Evolutionary conservation across 2,329 filamentous ascomycete genomes (phyloP).

Genomic region (Fusarium pseudonygamai): DNA sequence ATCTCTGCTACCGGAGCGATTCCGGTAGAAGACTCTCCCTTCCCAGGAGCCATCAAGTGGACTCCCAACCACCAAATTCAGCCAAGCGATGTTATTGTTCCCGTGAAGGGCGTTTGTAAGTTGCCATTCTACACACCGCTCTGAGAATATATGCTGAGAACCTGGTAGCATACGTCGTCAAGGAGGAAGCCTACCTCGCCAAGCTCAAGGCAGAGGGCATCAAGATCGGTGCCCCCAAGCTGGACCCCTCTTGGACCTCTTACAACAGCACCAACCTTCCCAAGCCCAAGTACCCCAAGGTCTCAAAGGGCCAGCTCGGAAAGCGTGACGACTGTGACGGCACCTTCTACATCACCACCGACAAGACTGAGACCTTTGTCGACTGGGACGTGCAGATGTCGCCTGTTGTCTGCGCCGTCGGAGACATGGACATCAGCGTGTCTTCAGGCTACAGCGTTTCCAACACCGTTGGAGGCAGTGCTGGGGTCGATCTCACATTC

Average conservation of each 20-base stretch:
- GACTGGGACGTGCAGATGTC: not conserved
- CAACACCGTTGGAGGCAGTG: not conserved
- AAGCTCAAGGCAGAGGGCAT: not conserved
- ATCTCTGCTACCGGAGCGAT: not conserved
- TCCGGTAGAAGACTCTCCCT: not conserved
- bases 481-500: not conserved
- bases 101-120: not conserved
- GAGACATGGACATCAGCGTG: not conserved
- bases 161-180: not conserved
- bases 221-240: not conserved
- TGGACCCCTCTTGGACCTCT: not conserved
- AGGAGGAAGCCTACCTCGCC: not conserved
- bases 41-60: not conserved
- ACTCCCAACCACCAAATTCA: not conserved
- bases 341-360: not conserved
- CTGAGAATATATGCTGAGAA: not conserved
- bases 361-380: not conserved
- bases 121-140: accelerated
- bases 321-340: not conserved
- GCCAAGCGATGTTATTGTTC: not conserved
- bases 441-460: not conserved
- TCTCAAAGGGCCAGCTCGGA: not conserved
- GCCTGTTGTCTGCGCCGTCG: not conserved
- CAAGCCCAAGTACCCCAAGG: not conserved
- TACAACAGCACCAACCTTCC: not conserved